Base-by-base conservation (phyloP, 1,284 basidiomycete genomes). In the Sphagnurus paluster region DNA sequence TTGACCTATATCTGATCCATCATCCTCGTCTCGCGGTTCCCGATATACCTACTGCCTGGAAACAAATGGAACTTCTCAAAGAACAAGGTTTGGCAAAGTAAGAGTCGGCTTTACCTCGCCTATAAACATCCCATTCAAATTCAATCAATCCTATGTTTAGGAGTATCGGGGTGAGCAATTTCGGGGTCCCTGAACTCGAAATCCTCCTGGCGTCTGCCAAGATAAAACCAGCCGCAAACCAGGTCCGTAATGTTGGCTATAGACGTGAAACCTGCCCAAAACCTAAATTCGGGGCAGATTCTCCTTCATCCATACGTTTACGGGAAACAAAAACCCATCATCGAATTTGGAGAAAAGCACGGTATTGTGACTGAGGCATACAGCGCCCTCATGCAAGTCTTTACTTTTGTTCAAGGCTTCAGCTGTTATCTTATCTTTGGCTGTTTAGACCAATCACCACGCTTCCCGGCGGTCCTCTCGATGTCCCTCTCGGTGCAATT, bases 101-200 rank as follows among this genome's bases (percentile, higher is more conserved):
- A 10, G 17, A 14, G 11, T 3, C n/a, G n/a, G n/a, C 17, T n/a
- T 33, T 33, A 5, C 3, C 8, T 3, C 4, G 7, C 13, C 7
- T 14, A 33, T 16, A 2, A 16, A 11, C 25, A 7, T 33, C 30
- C 17, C 13, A 14, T 9, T 9, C 14, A 14, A 16, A 33, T 16
- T n/a, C 30, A n/a, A 5, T 16, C 30, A n/a, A 3, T 5, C 26
- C 39, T n/a, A n/a, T n/a, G n/a, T n/a, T 34, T 35, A 86, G 82
- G 76, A 84, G 79, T 52, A 86, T 88, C 44, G 87, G 87, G n/a
- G 81, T 90, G 17, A 84, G 80, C 63, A 90, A 90, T 66, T 88
- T 84, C 60, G 63, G 66, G n/a, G 68, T 82, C 19, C 59, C 70
- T 3, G 70, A 82, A 32, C 71, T 88, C 29, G 67, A 80, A 54